Base-by-base conservation (phyloP, 2,329 filamentous ascomycete genomes). In the Domatiomyces globalis region DNA sequence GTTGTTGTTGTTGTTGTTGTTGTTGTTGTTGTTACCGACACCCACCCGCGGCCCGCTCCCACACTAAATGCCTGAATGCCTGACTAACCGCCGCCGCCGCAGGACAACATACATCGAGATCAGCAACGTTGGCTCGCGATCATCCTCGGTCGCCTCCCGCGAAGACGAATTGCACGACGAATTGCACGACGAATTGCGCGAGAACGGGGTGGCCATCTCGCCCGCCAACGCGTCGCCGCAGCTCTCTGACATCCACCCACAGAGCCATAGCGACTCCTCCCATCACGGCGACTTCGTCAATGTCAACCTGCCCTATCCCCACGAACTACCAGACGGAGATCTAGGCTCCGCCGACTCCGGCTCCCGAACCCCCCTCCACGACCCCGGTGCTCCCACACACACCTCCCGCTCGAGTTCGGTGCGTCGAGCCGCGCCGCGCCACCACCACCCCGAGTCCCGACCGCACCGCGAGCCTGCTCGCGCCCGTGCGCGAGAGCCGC, bases 381-480 rank as follows among this genome's bases (percentile, higher is more conserved):
- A 57, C 15, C 50, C 51, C 25, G 27, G 49, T 46, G 25, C 52
- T 49, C 46, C 50, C 15, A 9, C 43, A 48, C 55, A 57, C 53
- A 52, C 51, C 17, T 58, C 60, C 17, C 50, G 58, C 19, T 51
- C 53, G 19, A 68, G 65, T 53, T 70, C 69, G 33, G 57, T 61
- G 46, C 66, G 67, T 50, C 67, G 66, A 50, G 65, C 69, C 45
- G 60, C 67, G 53, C 52, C 59, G 25, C 63, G 60, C 49, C 70
- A 69, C 51, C 66, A 65, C 48, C 69, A 65, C 55, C 69, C 65
- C 51, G 65, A 64, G 55, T 71, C 63, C 57, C 70, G 62, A 62
- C 69, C 68, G 53, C 66, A 66, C 60, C 75, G 76, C 58, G 71
- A 71, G 56, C 72, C 74, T 4, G 48, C 54, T 33, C 51, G 49